Base-by-base conservation (phyloP, 2,329 filamentous ascomycete species). In the Colletotrichum sp. region DNA sequence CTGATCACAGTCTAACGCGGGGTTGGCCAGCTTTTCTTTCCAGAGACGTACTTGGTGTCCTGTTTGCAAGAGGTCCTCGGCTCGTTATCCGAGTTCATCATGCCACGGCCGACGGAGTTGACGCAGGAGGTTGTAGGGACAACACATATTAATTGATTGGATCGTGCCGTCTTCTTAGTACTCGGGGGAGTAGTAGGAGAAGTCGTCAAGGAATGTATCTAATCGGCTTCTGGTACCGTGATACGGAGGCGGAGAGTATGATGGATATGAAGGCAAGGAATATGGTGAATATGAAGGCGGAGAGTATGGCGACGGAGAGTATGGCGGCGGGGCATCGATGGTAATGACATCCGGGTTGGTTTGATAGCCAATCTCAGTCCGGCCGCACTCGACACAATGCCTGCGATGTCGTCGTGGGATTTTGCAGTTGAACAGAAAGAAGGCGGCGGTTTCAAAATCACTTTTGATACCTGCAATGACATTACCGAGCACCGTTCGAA, bases 331-430 rank as follows among this genome's bases (percentile, higher is more conserved):
- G n/a, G n/a, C 19, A 49, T 49, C 39, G 8, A 52, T 52, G 19
- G 39, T 0, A 49, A 12, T 12, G 44, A 25, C 44, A 0, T 0
- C 44, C n/a, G n/a, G n/a, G n/a, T 22, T 13, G n/a, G 1, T n/a
- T 12, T 22, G 11, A 13, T 22, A 49, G 9, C 11, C 44, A 52
- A 22, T 1, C 44, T 1, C 44, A 52, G n/a, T 13, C n/a, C 9
- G n/a, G n/a, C 0, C n/a, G 44, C 44, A 5, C n/a, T 1, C 11
- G 11, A 1, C 44, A 1, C 44, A 49, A 49, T 5, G 4, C 44
- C n/a, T 52, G 11, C 12, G 44, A 7, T 52, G n/a, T 22, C 11
- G 44, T 52, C n/a, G 44, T 22, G 44, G 1, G 11, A 8, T 13
- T 52, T 22, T 49, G 19, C 19, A 13, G 44, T 52, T 52, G 12